Base-by-base conservation (phyloP, 805 yeast species). In the Candida nitratophila region DNA sequence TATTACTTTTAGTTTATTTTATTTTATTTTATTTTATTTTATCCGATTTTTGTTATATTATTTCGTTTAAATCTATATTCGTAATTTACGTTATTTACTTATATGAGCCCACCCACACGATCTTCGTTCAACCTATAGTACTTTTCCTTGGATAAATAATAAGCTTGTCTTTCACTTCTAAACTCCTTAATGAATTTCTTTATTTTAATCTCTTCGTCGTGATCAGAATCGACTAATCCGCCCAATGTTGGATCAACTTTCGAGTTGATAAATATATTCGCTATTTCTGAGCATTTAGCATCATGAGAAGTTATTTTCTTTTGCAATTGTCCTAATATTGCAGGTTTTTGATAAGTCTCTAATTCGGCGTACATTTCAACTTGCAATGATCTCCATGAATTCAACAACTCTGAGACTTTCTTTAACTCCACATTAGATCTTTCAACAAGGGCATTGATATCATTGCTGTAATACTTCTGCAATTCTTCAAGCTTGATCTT, bases 61-160 rank as follows among this genome's bases (percentile, higher is more conserved):
- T 24, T 24, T 24, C 10, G 10, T 24, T 24, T 24, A 24, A 24
- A 24, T 24, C 10, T 24, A 24, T 24, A 24, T 10, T 24, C 10
- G 27, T 7, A 24, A 24, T 24, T 24, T n/a, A n/a, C n/a, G 27
- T 24, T 24, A 7, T 24, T 4, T 2, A 7, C n/a, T n/a, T 37
- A 49, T 39, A 51, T 46, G 32, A 54, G 42, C 9, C 68, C 69
- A 2, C 58, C 64, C 3, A 69, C 70, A 39, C 75, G 49, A 40
- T 66, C 73, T 47, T 71, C 73, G 42, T 58, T 56, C 66, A 81
- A 65, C 24, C 81, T 65, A 33, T 64, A 65, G 40, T 74, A 52
- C 51, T 75, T 69, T 52, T 76, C 81, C 41, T 65, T 65, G 33
- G 71, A 58, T 38, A 70, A 38, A 55, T 78, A 75, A 52, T 64